A percentile compares a stretch with the other conserved stretches of the same genome.
Conservation (phyloP, 352 stramenopile genomes). For the Pythium aquatile region DNA sequence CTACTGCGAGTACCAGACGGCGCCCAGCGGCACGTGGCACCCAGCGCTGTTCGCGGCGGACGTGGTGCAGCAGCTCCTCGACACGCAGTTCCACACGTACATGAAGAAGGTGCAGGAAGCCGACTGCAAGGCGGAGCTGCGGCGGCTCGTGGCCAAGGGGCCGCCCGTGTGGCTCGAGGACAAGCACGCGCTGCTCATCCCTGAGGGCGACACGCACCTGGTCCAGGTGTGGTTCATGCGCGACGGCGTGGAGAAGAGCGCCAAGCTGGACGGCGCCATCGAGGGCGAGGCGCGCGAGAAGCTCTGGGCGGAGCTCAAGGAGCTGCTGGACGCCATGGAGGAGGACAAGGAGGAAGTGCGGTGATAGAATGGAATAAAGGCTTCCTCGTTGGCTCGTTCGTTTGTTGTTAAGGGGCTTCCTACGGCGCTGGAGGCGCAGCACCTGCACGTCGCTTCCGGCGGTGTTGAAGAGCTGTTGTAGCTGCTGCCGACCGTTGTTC, state of each 20-base stretch:
- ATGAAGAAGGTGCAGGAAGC: constrained; percentile 92
- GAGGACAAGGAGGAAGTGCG: constrained; percentile 76
- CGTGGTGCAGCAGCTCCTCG: constrained; percentile 81
- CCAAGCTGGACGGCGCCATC: constrained; percentile 86
- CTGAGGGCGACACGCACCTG: constrained; percentile 90
- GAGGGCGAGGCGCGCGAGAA: constrained; percentile 82
- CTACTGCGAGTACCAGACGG: constrained; percentile 93
- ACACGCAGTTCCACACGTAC: constrained; percentile 91
- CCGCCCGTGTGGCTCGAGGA: constrained; percentile 93
- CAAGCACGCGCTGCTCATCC: constrained; percentile 87
- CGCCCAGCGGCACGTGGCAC: constrained; percentile 88
- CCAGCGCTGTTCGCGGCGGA: constrained; percentile 72
- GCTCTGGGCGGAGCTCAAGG: constrained; percentile 68
- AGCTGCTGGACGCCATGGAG: constrained; percentile 76
- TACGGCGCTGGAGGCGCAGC: constrained; percentile 8
- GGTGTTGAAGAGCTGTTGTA: constrained; percentile 10
- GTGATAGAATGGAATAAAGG: constrained; percentile 30
- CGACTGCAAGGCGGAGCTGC: constrained; percentile 94
- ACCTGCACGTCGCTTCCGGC: not conserved
- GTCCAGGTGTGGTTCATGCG: constrained; percentile 87
- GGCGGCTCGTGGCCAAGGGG: constrained; percentile 87
- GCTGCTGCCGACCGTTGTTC: constrained; percentile 4
- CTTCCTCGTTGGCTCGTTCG: not conserved
- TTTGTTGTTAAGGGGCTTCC: not conserved
- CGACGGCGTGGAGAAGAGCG: constrained; percentile 77